Evolutionary conservation across 495 filamentous ascomycete species (phyloP).

Genomic region (Penicillium nucicola): DNA sequence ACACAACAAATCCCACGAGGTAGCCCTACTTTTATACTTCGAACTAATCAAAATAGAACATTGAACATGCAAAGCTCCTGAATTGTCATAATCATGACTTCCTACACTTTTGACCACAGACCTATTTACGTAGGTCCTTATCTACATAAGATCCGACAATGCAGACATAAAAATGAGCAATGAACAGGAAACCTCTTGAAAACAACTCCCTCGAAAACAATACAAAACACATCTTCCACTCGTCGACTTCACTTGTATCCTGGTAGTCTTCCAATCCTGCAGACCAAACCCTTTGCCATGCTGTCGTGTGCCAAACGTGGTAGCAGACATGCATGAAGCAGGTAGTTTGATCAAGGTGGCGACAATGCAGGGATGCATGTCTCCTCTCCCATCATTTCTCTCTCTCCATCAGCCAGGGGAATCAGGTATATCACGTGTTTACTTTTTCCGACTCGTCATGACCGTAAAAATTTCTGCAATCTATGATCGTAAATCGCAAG

Average conservation of each 20-base stretch:
- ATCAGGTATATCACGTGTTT: slow-evolving; percentile 33
- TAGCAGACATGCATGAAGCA: slow-evolving; percentile 7
- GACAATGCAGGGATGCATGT: slow-evolving; percentile 14
- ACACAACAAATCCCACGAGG: too few relatives aligned
- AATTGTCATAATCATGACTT: slow-evolving; percentile 4
- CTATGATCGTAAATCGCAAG: slow-evolving; percentile 17
- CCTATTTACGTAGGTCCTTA: slow-evolving; percentile 21
- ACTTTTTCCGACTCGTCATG: slow-evolving; percentile 32
- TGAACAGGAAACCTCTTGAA: slow-evolving; percentile 29
- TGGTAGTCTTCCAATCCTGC: slow-evolving; percentile 19
- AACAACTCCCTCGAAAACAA: slow-evolving; percentile 39
- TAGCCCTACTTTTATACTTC: too few relatives aligned
- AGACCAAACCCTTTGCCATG: slow-evolving; percentile 2
- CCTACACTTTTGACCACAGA: slow-evolving; percentile 13
- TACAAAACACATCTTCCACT: slow-evolving; percentile 24
- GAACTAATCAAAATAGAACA: too few relatives aligned
- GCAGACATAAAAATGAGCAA: slow-evolving; percentile 22
- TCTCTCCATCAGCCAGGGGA: slow-evolving; percentile 27
- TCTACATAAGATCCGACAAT: slow-evolving; percentile 33
- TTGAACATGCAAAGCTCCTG: slow-evolving; percentile 4
- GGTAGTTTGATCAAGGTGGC: slow-evolving; percentile 8
- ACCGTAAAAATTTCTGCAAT: slow-evolving; percentile 31
- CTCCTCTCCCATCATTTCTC: slow-evolving; percentile 6
- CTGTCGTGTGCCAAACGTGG: neutral
- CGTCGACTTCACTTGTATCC: slow-evolving; percentile 23